These are phyloP conservation scores for Limonium bicolor DNA, from an alignment of 148 eudicot species.

Conservation along the genomic window DNA sequence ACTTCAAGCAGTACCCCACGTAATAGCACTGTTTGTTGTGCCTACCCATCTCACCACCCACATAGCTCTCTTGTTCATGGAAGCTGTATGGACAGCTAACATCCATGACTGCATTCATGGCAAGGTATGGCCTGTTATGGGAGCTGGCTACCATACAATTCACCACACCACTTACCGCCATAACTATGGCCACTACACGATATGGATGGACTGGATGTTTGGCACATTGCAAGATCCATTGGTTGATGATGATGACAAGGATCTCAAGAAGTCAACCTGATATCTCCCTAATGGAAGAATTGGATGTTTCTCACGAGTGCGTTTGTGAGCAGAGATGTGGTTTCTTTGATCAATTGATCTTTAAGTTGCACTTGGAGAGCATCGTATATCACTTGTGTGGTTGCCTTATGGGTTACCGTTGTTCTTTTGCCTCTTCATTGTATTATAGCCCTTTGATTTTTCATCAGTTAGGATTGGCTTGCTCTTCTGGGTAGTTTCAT, in stretches of 20 bases:
- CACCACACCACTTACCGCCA: constrained; percentile 90
- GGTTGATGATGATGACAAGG: constrained; percentile 21
- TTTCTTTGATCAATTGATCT: too few species aligned
- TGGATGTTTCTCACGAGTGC: too few species aligned
- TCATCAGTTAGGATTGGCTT: too few species aligned
- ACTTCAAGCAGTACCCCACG: constrained; percentile 75
- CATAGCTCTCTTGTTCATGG: constrained; percentile 46
- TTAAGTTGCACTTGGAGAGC: too few species aligned
- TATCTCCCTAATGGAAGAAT: not conserved
- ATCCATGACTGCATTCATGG: constrained; percentile 84
- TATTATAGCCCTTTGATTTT: too few species aligned
- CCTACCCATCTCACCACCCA: constrained; percentile 60
- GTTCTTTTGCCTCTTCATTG: too few species aligned
- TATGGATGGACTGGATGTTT: constrained; percentile 94
- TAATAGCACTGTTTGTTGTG: constrained; percentile 44
- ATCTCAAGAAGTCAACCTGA: constrained; percentile 22
- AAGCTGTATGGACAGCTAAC: constrained; percentile 81
- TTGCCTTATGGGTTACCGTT: too few species aligned
- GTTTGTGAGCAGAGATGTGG: too few species aligned
- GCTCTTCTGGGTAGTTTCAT: too few species aligned
- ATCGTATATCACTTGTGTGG: too few species aligned
- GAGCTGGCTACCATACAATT: constrained; percentile 91
- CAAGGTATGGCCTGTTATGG: constrained; percentile 90
- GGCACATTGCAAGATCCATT: constrained; percentile 67
- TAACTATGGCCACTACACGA: constrained; percentile 82